Percentiles rank a stretch among this genome's conserved stretches.
Evolutionary conservation across 164 flowering plant genomes (phyloP).

Genomic region (Magnolia officinalis): DNA sequence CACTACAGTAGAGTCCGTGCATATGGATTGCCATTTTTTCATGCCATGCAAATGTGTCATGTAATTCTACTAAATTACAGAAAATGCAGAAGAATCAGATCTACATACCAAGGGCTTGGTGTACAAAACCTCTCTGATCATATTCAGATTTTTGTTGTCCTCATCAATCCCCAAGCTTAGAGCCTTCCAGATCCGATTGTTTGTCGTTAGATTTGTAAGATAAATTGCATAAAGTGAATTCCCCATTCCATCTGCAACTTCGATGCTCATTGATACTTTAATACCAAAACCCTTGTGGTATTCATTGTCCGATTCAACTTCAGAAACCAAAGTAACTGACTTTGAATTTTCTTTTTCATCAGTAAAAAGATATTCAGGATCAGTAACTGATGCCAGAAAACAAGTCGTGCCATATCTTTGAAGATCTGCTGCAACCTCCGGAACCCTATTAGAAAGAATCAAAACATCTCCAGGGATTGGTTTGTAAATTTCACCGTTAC

Average conservation of each 20-base stretch:
- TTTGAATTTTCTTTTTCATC: background rate
- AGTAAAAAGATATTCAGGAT: background rate
- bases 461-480: conserved; percentile 62
- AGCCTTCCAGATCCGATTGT: conserved; percentile 54
- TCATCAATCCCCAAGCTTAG: conserved; percentile 19
- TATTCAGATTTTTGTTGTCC: background rate
- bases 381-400: conserved; percentile 37
- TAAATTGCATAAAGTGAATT: conserved; percentile 41
- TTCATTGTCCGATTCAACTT: conserved; percentile 12
- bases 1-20: background rate
- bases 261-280: conserved; percentile 27
- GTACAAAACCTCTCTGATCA: conserved; percentile 21
- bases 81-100: background rate
- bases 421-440: conserved; percentile 41
- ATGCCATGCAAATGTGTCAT: background rate
- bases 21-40: background rate
- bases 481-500: conserved; percentile 35
- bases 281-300: conserved; percentile 10
- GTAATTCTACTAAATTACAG: no score
- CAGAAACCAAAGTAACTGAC: background rate
- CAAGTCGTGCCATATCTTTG: conserved; percentile 30
- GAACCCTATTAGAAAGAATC: conserved; percentile 40
- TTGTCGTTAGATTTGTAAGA: conserved; percentile 44
- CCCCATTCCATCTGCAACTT: conserved; percentile 12
- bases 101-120: conserved; percentile 34